Conservation (phyloP, 75 land plant species). For the Isoetes taiwanensis region DNA sequence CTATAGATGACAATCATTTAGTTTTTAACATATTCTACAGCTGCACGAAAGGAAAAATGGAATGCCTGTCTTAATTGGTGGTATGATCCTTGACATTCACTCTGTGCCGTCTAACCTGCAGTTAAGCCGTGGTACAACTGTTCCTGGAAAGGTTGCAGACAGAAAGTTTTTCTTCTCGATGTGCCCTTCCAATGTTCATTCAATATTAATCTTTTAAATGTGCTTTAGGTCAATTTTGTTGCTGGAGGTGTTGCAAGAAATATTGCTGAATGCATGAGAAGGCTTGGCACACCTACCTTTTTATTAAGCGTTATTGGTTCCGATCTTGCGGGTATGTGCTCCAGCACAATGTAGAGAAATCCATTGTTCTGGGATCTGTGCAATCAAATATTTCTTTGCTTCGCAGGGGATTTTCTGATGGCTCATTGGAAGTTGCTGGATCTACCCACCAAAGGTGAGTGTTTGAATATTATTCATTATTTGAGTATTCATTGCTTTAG, state of each 20-base stretch:
- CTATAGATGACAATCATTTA: too few species aligned
- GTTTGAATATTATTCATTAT: too few species aligned
- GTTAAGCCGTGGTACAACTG: constrained; percentile 57
- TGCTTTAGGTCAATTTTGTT: constrained; percentile 41
- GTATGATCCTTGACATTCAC: constrained; percentile 82
- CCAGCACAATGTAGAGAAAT: too few species aligned
- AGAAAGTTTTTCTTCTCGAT: not conserved
- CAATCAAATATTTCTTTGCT: not conserved
- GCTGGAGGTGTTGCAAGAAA: constrained; percentile 90
- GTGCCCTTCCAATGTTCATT: not conserved
- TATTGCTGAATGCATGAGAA: constrained; percentile 78
- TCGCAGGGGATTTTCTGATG: constrained; percentile 51
- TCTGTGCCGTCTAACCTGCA: constrained; percentile 34
- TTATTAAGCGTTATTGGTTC: constrained; percentile 67
- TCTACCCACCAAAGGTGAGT: constrained; percentile 51
- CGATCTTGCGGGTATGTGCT: constrained; percentile 58
- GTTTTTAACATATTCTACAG: too few species aligned
- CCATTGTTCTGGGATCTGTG: too few species aligned
- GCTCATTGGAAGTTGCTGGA: constrained; percentile 64
- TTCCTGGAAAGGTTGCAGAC: constrained; percentile 55
- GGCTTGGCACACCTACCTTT: constrained; percentile 56
- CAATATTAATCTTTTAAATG: not conserved
- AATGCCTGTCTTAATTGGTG: constrained; percentile 83
- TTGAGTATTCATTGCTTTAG: too few species aligned
- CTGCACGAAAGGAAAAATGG: too few species aligned